Base-by-base conservation (phyloP, 371 early-diverging fungal species). In the Homolaphlyctis polyrhiza region DNA sequence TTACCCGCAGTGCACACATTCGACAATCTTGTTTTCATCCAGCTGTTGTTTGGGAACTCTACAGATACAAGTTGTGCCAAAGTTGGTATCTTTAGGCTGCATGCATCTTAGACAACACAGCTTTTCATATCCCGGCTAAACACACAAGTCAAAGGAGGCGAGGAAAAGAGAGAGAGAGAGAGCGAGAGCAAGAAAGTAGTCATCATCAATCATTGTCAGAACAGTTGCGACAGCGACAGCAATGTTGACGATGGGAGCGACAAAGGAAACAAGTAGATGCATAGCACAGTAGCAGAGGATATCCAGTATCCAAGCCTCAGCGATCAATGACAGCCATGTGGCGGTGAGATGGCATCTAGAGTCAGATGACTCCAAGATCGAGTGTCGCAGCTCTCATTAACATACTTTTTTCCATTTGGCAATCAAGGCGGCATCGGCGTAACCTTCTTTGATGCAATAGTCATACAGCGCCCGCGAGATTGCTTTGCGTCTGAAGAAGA, bases 71-170 rank as follows among this genome's bases (percentile, higher is more conserved):
- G 95, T 90, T 8, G 96, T 97, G 29, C 97, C 97, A 80, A 91
- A 94, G 74, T 96, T 97, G 33, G 96, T 98, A 70, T 98, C 99
- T 64, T 87, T 87, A 39, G 97, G 90, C 68, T 98, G 98, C 57
- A 98, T 92, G 74, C 99, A 99, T 55, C 94, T 83, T 61, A 98
- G 71, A 72, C 99, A 99, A 74, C 99, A 99, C 54, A 99, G 82
- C 66, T 94, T 93, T 72, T 99, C 99, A 73, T 93, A 99, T 27
- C 99, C 99, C 58, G 87, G 85, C 90, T 93, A 73, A 30, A 55
- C 60, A 33, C 25, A 11, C n/a, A n/a, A n/a, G n/a, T n/a, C n/a
- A n/a, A n/a, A n/a, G n/a, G n/a, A n/a, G n/a, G n/a, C n/a, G n/a
- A n/a, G n/a, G n/a, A n/a, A n/a, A n/a, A n/a, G n/a, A n/a, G n/a